phyloP scores from a whole-genome alignment of 2,329 filamentous ascomycete genomes.

The Fusarium gaditjirri region DNA sequence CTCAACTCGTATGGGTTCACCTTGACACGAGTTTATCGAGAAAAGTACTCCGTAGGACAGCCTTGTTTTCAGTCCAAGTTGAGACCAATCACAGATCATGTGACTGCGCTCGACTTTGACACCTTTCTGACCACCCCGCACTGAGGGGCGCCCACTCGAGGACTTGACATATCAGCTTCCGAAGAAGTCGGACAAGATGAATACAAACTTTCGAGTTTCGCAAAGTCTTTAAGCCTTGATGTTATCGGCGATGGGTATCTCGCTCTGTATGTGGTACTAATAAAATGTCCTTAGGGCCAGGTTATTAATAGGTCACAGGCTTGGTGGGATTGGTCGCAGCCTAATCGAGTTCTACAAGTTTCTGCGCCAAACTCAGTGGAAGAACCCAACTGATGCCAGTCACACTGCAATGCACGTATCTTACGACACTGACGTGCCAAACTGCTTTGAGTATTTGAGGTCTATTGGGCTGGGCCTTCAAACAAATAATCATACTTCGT shows the following conservation, averaged over 20 bases:
- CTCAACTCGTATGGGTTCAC: too few species aligned
- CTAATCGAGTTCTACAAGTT: neutral
- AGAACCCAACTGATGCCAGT: neutral
- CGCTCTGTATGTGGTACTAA: neutral
- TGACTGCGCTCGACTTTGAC: too few species aligned
- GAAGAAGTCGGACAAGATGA: neutral
- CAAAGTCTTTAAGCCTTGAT: neutral
- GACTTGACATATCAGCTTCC: too few species aligned
- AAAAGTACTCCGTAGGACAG: too few species aligned
- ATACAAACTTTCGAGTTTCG: neutral
- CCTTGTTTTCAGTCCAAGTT: too few species aligned
- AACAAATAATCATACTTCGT: neutral
- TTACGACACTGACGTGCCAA: neutral
- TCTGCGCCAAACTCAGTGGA: neutral
- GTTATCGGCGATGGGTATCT: neutral
- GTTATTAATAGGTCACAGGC: neutral
- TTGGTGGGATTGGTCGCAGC: neutral
- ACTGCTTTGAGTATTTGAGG: neutral
- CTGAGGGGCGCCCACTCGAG: too few species aligned
- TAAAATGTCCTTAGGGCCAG: accelerated
- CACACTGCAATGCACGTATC: neutral
- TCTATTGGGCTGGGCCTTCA: neutral
- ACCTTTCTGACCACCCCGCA: too few species aligned
- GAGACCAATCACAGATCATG: too few species aligned
- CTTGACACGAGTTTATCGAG: too few species aligned